Evolutionary conservation across 441 rosid genomes (phyloP).

Genomic region (Populus hybrid): DNA sequence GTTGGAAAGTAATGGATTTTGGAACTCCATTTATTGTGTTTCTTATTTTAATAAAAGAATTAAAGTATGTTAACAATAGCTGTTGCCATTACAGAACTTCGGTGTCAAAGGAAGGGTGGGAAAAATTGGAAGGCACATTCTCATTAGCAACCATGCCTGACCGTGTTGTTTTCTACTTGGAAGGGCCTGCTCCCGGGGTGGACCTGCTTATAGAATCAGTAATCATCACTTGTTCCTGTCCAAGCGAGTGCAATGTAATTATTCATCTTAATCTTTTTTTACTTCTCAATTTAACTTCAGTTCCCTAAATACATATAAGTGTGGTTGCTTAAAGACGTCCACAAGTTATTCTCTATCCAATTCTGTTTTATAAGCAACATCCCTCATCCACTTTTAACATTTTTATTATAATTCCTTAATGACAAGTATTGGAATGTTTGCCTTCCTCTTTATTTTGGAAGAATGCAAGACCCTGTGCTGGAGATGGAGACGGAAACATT

Average conservation of each 20-base stretch:
- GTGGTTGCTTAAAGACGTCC: not conserved
- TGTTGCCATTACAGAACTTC: constrained; percentile 45
- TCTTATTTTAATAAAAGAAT: constrained; percentile 16
- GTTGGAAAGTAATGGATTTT: constrained; percentile 72
- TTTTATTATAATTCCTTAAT: not conserved
- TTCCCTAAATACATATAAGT: not conserved
- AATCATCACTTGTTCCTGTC: constrained; percentile 39
- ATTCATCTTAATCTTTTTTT: constrained; percentile 3
- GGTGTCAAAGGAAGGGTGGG: constrained; percentile 68
- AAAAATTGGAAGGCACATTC: constrained; percentile 70
- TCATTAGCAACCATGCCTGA: constrained; percentile 59
- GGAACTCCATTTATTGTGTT: constrained; percentile 8
- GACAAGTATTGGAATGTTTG: constrained; percentile 5
- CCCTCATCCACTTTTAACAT: not conserved
- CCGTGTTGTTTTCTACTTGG: constrained; percentile 68
- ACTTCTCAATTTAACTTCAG: not conserved
- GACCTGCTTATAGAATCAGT: constrained; percentile 76
- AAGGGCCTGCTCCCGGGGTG: constrained; percentile 86
- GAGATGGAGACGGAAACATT: constrained; percentile 51
- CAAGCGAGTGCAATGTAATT: constrained; percentile 39
- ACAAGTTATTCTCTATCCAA: not conserved
- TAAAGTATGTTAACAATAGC: constrained; percentile 2
- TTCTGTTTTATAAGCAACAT: not conserved
- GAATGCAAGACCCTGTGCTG: constrained; percentile 30
- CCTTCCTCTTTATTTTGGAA: constrained; percentile 20